phyloP scores from a whole-genome alignment of 139 green algal genomes.

The Picochlorum sp. region DNA sequence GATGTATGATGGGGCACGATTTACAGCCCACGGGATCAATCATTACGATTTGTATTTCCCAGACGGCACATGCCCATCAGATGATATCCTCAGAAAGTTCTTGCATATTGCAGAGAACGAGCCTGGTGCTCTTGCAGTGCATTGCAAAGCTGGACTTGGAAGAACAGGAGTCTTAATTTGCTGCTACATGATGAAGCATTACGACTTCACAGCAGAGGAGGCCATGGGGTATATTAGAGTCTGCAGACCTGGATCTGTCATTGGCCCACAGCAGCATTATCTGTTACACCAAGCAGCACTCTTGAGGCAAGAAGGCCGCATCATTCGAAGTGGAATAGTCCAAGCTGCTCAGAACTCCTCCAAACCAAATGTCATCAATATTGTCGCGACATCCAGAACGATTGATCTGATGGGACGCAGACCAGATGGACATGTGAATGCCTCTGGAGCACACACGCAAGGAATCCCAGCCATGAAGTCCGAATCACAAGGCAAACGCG shows the following conservation, averaged over 20 bases:
- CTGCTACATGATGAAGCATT: conserved; percentile 91
- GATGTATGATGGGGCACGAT: conserved; percentile 74
- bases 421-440: not conserved
- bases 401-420: conserved; percentile 5
- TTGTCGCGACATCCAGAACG: conserved; percentile 3
- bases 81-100: conserved; percentile 67
- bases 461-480: not conserved
- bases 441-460: not conserved
- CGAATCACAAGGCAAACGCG: not conserved
- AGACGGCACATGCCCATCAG: conserved; percentile 73
- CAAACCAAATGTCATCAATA: conserved; percentile 3
- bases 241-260: conserved; percentile 78
- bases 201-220: conserved; percentile 72
- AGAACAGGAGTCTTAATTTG: conserved; percentile 86
- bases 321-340: not conserved
- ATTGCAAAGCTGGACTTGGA: conserved; percentile 95
- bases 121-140: conserved; percentile 63
- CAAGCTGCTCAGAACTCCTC: not conserved
- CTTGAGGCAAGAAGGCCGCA: conserved; percentile 16
- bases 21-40: conserved; percentile 64
- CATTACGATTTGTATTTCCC: conserved; percentile 93
- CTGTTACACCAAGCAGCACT: conserved; percentile 53
- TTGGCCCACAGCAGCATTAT: conserved; percentile 89
- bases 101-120: conserved; percentile 66
- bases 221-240: conserved; percentile 90